These are phyloP conservation scores for Cinnamomum chago DNA, from an alignment of 164 flowering plant species.

Conservation along the genomic window DNA sequence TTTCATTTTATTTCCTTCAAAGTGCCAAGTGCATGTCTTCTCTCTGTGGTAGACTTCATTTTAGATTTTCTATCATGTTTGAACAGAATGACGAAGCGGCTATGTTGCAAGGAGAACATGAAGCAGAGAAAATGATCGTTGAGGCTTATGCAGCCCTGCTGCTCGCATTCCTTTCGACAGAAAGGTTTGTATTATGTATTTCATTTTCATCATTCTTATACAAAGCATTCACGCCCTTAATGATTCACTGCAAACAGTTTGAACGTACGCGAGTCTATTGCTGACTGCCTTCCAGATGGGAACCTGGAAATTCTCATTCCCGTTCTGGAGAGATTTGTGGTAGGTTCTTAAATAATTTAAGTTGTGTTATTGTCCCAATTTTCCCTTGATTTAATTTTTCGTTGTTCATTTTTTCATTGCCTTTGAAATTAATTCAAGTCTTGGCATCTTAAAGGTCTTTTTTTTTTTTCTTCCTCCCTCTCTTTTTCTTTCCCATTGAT, in stretches of 20 bases:
- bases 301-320: constrained; percentile 76
- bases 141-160: constrained; percentile 94
- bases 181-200: constrained; percentile 45
- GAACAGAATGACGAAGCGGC: constrained; percentile 73
- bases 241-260: constrained; percentile 34
- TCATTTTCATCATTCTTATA: neutral
- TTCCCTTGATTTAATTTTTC: too few relatives aligned
- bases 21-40: neutral
- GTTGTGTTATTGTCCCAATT: too few relatives aligned
- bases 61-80: constrained; percentile 2
- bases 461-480: neutral
- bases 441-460: neutral
- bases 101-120: constrained; percentile 76
- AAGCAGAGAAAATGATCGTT: constrained; percentile 95
- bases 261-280: constrained; percentile 62
- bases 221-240: neutral
- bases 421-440: neutral
- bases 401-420: neutral
- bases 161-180: constrained; percentile 94
- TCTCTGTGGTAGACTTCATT: neutral
- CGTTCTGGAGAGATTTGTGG: constrained; percentile 96
- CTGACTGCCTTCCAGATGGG: constrained; percentile 61
- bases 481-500: neutral
- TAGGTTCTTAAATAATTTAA: constrained; percentile 26
- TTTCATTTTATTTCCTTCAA: too few relatives aligned